phyloP scores from a whole-genome alignment of 2,329 filamentous ascomycete genomes.

The Hortaea werneckii region DNA sequence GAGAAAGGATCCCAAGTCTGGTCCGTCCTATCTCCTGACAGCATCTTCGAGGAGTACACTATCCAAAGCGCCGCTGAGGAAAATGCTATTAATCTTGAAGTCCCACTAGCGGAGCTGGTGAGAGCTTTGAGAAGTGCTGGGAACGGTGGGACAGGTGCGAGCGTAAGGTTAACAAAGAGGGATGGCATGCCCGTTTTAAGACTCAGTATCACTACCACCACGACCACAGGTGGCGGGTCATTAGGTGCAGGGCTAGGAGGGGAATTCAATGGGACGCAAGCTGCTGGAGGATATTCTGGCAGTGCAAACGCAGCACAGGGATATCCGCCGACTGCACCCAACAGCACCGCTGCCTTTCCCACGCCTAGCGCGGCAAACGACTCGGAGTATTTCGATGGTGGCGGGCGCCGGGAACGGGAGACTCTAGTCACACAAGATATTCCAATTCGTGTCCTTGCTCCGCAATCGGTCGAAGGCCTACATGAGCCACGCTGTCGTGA shows the following conservation, averaged over 20 bases:
- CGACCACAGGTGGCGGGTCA: conserved; percentile 29
- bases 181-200: conserved; percentile 77
- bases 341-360: conserved; percentile 3
- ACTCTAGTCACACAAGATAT: conserved; percentile 93
- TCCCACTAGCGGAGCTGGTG: conserved; percentile 78
- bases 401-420: conserved; percentile 62
- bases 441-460: conserved; percentile 80
- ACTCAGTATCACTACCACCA: conserved; percentile 77
- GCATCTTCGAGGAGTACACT: conserved; percentile 77
- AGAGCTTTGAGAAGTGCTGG: conserved; percentile 84
- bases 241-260: too few species aligned
- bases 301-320: not conserved
- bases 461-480: conserved; percentile 77
- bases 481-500: conserved; percentile 86
- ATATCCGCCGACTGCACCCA: conserved; percentile 30
- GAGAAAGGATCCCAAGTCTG: conserved; percentile 94
- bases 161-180: conserved; percentile 85
- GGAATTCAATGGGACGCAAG: conserved; percentile 19
- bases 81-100: conserved; percentile 93
- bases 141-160: conserved; percentile 57
- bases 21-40: conserved; percentile 46
- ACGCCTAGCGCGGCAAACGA: not conserved
- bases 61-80: conserved; percentile 72
- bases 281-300: not conserved
- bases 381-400: conserved; percentile 1